Base-by-base conservation (phyloP, 768 basidiomycete genomes). In the Galerina marginata region DNA sequence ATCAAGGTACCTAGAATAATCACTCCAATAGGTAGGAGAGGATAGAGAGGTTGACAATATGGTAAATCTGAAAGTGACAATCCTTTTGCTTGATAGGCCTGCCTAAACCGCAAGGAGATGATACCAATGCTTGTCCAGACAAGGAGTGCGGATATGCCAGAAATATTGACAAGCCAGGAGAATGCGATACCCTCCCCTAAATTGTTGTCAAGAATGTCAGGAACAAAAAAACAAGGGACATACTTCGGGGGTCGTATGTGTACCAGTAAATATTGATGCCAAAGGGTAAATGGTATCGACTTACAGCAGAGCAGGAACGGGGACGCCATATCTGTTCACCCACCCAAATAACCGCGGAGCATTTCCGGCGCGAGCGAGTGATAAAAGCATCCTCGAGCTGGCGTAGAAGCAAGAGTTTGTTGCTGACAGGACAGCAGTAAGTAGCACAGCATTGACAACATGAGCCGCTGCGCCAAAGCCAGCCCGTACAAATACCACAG, bases 361-460 rank as follows among this genome's bases (percentile, higher is more conserved):
- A 63, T 88, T 82, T 0, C 89, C 89, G 16, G 77, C 73, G 58
- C 83, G 82, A 3, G 88, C 89, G n/a, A 92, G 77, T 0, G 86
- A 81, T 37, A 82, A 72, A 6, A 88, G 69, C 79, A 86, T 85
- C 1, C 87, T 80, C 3, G 87, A 87, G 54, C 85, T 84, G 5
- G 86, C 88, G 65, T 85, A 89, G 69, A 89, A 86, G 67, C 84
- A 86, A 0, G 84, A 84, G 62, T 87, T 85, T 2, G 83, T 85
- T n/a, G 86, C 85, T 14, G 86, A 87, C 48, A 88, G 68, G 2
- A 87, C 86, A 0, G 86, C 85, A 37, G 87, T 87, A 58, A 90
- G 81, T 53, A 89, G 81, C 20, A 88, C 85, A 0, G 85, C 85
- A 66, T 91, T 90, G 64, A 90, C 78, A 56, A 89, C 75, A 68